Evolutionary conservation across 2,329 filamentous ascomycete genomes (phyloP), one percentile per base, ranked within the genome.

Genomic region (Fusarium phyllophilum): DNA sequence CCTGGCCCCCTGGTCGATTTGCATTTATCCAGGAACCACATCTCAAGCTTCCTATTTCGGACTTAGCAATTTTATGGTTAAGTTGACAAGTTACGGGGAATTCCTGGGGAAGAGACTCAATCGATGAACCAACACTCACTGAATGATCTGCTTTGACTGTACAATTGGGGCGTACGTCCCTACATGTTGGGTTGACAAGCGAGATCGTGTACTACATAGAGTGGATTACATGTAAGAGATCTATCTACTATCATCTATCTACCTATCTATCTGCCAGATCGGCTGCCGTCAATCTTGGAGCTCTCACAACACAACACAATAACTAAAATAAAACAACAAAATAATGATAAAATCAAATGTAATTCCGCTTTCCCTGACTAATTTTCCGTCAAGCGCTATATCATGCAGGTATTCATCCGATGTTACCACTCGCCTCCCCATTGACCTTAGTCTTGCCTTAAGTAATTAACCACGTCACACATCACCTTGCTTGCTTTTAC

Each of bases 1-100:
- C 49, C 58, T 52, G 38, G n/a, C 33, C 57, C 62, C 72, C 71
- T 62, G 60, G 63, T 54, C 63, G 41, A 60, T 67, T 61, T 57
- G 71, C 55, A 74, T 74, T 74, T 74, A 74, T 68, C 72, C 72
- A 74, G 72, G 72, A 72, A 74, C 72, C 68, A 60, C 59, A 60
- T 68, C 55, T 59, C 49, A 63, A 74, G 56, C 68, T 72, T 55
- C 71, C 71, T 68, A 41, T 72, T 74, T 60, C 38, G 72, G 62
- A 62, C 55, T 61, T 56, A 42, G 67, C 56, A 55, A 59, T 26
- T 70, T 70, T 70, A 69, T 69, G 67, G 67, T 70, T 70, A 70
- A 70, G 62, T 68, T 58, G 62, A 59, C 51, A 48, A 61, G 59
- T 48, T 57, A 61, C 44, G 39, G 42, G 46, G 59, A 41, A 68